A percentile compares a stretch with the other conserved stretches of the same genome.
Evolutionary conservation across 768 basidiomycete species (phyloP).

Genomic region (Filobasidium floriforme): DNA sequence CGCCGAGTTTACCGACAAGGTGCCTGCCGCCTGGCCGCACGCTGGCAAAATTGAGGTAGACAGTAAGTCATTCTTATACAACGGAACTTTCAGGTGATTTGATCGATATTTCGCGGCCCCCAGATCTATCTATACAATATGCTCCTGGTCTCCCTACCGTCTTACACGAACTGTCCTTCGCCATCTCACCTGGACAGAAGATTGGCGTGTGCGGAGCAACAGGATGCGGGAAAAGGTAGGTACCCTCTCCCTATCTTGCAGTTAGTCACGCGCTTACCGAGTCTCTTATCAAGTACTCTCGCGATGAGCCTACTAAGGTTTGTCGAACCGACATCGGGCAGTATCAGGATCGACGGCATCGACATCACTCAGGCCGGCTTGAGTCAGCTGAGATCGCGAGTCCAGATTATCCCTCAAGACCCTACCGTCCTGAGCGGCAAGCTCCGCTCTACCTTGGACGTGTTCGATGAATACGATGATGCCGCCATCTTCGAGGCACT

Average conservation of each 20-base stretch:
- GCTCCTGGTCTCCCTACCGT: slow-evolving; percentile 78
- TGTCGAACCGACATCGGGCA: slow-evolving; percentile 73
- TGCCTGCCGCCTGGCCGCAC: slow-evolving; percentile 71
- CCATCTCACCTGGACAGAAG: slow-evolving; percentile 67
- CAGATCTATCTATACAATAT: slow-evolving; percentile 36
- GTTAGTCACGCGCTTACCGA: slow-evolving; percentile 8
- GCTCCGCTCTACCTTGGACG: slow-evolving; percentile 69
- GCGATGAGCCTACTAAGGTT: slow-evolving; percentile 82
- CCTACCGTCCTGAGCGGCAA: slow-evolving; percentile 80
- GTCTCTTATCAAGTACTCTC: slow-evolving; percentile 49
- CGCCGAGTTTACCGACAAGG: slow-evolving; percentile 74
- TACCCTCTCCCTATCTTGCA: slow-evolving; percentile 43
- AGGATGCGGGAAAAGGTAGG: slow-evolving; percentile 32
- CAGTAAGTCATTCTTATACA: not conserved
- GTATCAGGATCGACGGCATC: slow-evolving; percentile 66
- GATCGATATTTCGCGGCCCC: slow-evolving; percentile 5
- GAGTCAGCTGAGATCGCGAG: slow-evolving; percentile 66
- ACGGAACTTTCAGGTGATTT: not conserved
- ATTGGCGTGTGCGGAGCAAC: slow-evolving; percentile 51
- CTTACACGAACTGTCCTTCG: slow-evolving; percentile 68
- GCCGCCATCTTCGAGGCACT: slow-evolving; percentile 55
- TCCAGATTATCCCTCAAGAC: slow-evolving; percentile 63
- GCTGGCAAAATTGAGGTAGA: slow-evolving; percentile 48
- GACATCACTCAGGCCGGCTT: slow-evolving; percentile 73
- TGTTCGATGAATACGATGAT: slow-evolving; percentile 79